These are phyloP conservation scores for Nakaseomyces nivariensis DNA, from an alignment of 1,139 yeast genomes.

Conservation along the genomic window DNA sequence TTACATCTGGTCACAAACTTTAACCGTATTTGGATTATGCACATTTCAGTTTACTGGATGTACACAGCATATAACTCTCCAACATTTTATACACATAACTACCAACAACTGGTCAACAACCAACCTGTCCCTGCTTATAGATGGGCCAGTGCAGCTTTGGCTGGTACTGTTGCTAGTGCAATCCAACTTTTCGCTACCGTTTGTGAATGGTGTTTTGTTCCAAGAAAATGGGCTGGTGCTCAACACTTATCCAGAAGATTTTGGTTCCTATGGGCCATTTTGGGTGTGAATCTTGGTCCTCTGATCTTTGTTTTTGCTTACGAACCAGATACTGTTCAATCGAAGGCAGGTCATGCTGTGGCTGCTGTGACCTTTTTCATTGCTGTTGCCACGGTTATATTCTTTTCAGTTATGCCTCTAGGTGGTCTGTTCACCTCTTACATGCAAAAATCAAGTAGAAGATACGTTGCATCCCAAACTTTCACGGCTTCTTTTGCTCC, in stretches of 20 bases:
- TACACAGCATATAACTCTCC: conserved; percentile 91
- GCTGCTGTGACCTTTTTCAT: conserved; percentile 85
- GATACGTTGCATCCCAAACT: conserved; percentile 86
- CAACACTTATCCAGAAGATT: conserved; percentile 89
- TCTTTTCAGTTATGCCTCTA: conserved; percentile 89
- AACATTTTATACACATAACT: conserved; percentile 76
- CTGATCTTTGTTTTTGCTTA: conserved; percentile 77
- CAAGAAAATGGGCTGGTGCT: conserved; percentile 98
- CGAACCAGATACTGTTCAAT: conserved; percentile 58
- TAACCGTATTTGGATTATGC: conserved; percentile 96
- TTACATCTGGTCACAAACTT: conserved; percentile 90
- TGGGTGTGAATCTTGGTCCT: conserved; percentile 71
- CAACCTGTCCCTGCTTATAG: conserved; percentile 78
- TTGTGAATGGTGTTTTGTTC: conserved; percentile 93
- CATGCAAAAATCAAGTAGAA: conserved; percentile 79
- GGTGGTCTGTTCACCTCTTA: conserved; percentile 95
- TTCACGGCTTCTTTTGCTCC: conserved; percentile 87
- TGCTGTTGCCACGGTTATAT: conserved; percentile 74
- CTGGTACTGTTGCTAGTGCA: conserved; percentile 75
- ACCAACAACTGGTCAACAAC: conserved; percentile 72
- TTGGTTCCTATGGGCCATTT: conserved; percentile 56
- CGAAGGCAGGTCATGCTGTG: conserved; percentile 70
- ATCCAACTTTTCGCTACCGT: conserved; percentile 82
- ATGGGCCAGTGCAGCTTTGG: conserved; percentile 90
- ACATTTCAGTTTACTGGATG: conserved; percentile 86